Conservation (phyloP, 805 yeast species). For the Kluyveromyces wickerhamii region DNA sequence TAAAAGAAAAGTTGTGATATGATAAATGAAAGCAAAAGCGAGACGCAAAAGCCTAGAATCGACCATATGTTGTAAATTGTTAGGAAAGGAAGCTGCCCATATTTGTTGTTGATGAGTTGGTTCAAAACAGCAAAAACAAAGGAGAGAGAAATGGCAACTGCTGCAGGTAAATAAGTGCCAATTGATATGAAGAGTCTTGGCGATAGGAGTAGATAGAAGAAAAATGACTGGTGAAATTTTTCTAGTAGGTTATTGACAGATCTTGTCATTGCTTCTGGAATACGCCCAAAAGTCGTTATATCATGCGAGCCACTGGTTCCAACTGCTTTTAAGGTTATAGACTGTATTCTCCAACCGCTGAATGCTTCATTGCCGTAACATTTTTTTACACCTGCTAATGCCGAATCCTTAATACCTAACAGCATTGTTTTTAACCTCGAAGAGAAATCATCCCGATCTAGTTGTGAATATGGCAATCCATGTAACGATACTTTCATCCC, state of each 20-base stretch:
- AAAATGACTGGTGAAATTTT: slow-evolving; percentile 94
- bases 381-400: slow-evolving; percentile 58
- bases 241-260: slow-evolving; percentile 88
- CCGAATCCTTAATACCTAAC: slow-evolving; percentile 59
- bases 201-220: slow-evolving; percentile 76
- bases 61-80: slow-evolving; percentile 17
- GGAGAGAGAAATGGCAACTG: slow-evolving; percentile 59
- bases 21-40: slow-evolving; percentile 24
- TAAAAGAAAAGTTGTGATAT: slow-evolving; percentile 16
- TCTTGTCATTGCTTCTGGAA: slow-evolving; percentile 79
- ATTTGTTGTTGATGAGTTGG: slow-evolving; percentile 36
- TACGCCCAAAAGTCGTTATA: slow-evolving; percentile 85
- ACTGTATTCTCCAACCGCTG: slow-evolving; percentile 93
- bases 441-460: slow-evolving; percentile 38
- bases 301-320: slow-evolving; percentile 57
- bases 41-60: slow-evolving; percentile 22
- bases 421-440: slow-evolving; percentile 51
- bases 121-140: slow-evolving; percentile 64
- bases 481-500: slow-evolving; percentile 64
- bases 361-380: slow-evolving; percentile 81
- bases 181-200: slow-evolving; percentile 83
- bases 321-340: slow-evolving; percentile 68
- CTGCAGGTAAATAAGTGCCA: slow-evolving; percentile 87
- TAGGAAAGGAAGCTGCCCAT: slow-evolving; percentile 11
- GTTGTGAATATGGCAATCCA: slow-evolving; percentile 39